A percentile compares a stretch with the other conserved stretches of the same genome.
Evolutionary conservation across 1,139 yeast species (phyloP).

Genomic region (Lodderomyces margitis): DNA sequence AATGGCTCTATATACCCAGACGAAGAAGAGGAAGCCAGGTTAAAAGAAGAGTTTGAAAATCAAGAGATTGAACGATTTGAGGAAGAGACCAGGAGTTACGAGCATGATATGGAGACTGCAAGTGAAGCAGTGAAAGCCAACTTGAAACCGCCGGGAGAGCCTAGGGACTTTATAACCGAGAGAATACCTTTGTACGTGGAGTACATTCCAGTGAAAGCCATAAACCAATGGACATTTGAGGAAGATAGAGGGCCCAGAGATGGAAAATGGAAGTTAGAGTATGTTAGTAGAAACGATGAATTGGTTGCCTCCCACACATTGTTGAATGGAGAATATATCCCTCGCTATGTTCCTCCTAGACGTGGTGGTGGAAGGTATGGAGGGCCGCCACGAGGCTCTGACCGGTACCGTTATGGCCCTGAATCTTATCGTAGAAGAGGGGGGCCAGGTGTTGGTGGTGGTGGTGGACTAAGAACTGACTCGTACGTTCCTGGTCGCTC

Average conservation of each 20-base stretch:
- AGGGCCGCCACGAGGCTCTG: constrained; percentile 7
- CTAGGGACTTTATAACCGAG: constrained; percentile 20
- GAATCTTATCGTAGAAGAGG: constrained; percentile 7
- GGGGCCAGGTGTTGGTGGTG: too few species aligned
- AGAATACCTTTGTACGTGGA: constrained; percentile 37
- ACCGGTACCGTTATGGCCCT: constrained; percentile 7
- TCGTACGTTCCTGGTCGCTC: constrained; percentile 10
- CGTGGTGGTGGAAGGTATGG: constrained; percentile 8
- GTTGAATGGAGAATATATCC: constrained; percentile 33
- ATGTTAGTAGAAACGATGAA: constrained; percentile 27
- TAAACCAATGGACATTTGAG: constrained; percentile 47
- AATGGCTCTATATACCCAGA: constrained; percentile 34
- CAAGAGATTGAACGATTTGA: constrained; percentile 24
- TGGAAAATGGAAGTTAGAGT: constrained; percentile 45
- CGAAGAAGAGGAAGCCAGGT: constrained; percentile 23
- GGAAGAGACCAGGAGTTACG: constrained; percentile 20
- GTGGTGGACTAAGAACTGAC: constrained; percentile 9
- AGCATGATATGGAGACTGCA: constrained; percentile 14
- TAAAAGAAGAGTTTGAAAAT: constrained; percentile 22
- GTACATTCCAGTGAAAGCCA: constrained; percentile 45
- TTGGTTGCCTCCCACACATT: constrained; percentile 40
- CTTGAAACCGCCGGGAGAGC: constrained; percentile 19
- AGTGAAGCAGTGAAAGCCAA: constrained; percentile 12
- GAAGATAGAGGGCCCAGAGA: constrained; percentile 44
- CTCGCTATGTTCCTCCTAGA: constrained; percentile 18